These are phyloP conservation scores for Magnolia changhungtana DNA, from an alignment of 164 flowering plant genomes.

Conservation along the genomic window DNA sequence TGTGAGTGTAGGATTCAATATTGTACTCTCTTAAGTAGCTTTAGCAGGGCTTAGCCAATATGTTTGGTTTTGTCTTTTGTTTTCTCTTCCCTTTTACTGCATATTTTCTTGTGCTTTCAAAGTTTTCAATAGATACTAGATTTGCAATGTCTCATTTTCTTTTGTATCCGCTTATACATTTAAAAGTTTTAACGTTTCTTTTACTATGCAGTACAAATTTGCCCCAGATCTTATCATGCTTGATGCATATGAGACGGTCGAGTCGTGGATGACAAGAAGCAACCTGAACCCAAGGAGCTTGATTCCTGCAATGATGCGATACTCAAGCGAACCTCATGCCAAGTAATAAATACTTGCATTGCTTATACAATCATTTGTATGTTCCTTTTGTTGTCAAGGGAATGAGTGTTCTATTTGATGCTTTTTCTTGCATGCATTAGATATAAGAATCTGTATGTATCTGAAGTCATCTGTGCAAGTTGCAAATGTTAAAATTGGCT, in stretches of 20 bases:
- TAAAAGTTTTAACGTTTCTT: not conserved
- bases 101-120: too few species aligned
- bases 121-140: too few species aligned
- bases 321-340: conserved; percentile 98
- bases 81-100: too few species aligned
- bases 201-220: conserved; percentile 82
- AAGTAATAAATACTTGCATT: conserved; percentile 49
- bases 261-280: conserved; percentile 87
- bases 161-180: not conserved
- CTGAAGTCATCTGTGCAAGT: too few species aligned
- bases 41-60: too few species aligned
- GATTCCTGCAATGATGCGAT: conserved; percentile 99
- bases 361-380: not conserved
- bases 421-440: not conserved
- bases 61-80: not conserved
- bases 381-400: not conserved
- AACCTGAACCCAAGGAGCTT: conserved; percentile 86
- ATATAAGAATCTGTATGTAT: too few species aligned
- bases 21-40: too few species aligned
- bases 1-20: too few species aligned
- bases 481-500: too few species aligned
- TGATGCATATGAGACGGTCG: conserved; percentile 99
- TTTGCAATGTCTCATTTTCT: not conserved
- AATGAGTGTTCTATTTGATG: not conserved
- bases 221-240: conserved; percentile 97